Conservation (phyloP, 225 moss, liverwort and hornwort genomes). For the Neckera pumila region DNA sequence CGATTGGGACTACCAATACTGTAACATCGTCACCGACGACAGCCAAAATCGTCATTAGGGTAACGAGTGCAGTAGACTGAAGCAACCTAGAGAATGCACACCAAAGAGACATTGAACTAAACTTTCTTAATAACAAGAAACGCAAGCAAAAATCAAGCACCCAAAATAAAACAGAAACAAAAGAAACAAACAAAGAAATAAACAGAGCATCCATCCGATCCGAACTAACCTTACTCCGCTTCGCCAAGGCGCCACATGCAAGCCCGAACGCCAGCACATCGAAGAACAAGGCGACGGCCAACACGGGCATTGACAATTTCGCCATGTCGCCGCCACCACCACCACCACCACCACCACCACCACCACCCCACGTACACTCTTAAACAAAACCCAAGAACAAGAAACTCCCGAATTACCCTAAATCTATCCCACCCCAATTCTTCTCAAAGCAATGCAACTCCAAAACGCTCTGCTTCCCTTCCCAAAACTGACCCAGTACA, state of each 20-base stretch:
- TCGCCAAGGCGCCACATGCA: constrained; percentile 63
- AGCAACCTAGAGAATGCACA: neutral
- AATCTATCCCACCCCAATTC: neutral
- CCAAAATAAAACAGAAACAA: neutral
- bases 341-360: neutral
- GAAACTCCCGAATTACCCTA: neutral
- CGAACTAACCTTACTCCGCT: constrained; percentile 56
- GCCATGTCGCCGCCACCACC: neutral
- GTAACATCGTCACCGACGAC: neutral
- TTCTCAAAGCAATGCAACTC: neutral
- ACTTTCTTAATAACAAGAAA: neutral
- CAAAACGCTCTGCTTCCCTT: neutral
- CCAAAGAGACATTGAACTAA: neutral
- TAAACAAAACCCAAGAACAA: neutral
- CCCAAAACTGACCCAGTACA: neutral
- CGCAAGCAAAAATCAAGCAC: neutral
- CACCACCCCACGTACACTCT: neutral
- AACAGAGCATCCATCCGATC: too few relatives aligned
- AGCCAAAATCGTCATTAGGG: neutral
- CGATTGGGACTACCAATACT: neutral
- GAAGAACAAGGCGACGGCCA: constrained; percentile 23
- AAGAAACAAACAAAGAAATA: neutral
- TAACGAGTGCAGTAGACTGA: neutral
- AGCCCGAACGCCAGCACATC: constrained; percentile 70
- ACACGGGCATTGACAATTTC: constrained; percentile 8